Base-by-base conservation (phyloP, 1,284 basidiomycete genomes). In the Pseudozyma hubeiensis region DNA sequence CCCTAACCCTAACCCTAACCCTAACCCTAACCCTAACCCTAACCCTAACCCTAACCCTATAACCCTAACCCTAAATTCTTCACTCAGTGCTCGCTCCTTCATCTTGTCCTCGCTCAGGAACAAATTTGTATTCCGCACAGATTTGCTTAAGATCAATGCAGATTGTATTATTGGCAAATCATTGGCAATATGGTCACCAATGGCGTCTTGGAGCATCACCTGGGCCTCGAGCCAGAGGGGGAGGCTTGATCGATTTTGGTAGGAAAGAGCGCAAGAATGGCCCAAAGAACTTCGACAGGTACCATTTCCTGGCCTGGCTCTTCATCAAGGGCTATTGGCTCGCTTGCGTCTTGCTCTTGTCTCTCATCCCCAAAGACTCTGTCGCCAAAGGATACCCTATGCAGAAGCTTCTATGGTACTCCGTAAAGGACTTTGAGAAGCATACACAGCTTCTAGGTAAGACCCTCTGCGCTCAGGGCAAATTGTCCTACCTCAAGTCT, bases 81-180 rank as follows among this genome's bases (percentile, higher is more conserved):
- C n/a, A 37, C 39, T 44, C 80, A 84, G 43, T 75, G 24, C 24
- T 24, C 24, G 80, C 49, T 54, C 70, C 11, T 85, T 84, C 70
- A 69, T 85, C 54, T 84, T 81, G 2, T 64, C 77, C 5, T 65
- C 85, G 11, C 64, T 85, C 24, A 78, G 82, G 52, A 82, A 84
- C 75, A 85, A 85, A 57, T 85, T 85, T 24, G 82, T 85, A 17
- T 85, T 79, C 61, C 76, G 78, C 10, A 78, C 83, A 9, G 82
- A 82, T 35, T 72, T 78, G 9, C 72, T 85, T 41, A 80, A 83
- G 58, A 62, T 59, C 53, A 85, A 85, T 45, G 80, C 81, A 5
- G 68, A 74, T 31, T 24, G 24, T 24, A 24, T 24, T 24, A 24
- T 24, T 24, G 24, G 24, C 64, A 63, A 31, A 84, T 78, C 30